Percentiles rank a stretch among this genome's conserved stretches.
Conservation (phyloP, 352 stramenopile species). For the Aphanomyces cochlioides region DNA sequence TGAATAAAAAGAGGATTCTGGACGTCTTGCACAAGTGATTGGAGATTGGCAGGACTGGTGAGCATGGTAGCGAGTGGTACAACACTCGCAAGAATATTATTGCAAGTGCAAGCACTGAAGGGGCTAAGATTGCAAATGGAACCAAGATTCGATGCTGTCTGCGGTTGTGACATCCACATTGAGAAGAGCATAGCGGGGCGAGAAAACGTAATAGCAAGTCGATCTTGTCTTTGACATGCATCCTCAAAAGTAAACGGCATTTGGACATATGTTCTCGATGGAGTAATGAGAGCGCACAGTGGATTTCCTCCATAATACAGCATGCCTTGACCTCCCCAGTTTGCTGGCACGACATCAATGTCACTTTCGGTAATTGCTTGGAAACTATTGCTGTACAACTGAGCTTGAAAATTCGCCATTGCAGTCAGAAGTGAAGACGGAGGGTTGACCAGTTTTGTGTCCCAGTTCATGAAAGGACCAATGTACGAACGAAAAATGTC, state of each 20-base stretch:
- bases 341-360: constrained; percentile 1
- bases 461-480: neutral
- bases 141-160: neutral
- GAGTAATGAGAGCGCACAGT: neutral
- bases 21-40: neutral
- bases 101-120: neutral
- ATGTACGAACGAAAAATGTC: neutral
- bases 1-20: neutral
- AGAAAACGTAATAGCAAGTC: neutral
- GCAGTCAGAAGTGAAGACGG: neutral
- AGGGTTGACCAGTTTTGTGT: neutral
- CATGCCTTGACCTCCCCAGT: neutral
- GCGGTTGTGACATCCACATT: neutral
- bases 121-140: too few relatives aligned
- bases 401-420: neutral
- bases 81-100: neutral
- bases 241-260: neutral
- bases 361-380: neutral
- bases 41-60: neutral
- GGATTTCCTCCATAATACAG: neutral
- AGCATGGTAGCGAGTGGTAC: neutral
- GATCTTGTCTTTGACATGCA: neutral
- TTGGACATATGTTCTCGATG: neutral
- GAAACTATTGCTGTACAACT: neutral
- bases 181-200: neutral